Conservation (phyloP, 176 grass and related monocot genomes). For the Alopecurus myosuroides region DNA sequence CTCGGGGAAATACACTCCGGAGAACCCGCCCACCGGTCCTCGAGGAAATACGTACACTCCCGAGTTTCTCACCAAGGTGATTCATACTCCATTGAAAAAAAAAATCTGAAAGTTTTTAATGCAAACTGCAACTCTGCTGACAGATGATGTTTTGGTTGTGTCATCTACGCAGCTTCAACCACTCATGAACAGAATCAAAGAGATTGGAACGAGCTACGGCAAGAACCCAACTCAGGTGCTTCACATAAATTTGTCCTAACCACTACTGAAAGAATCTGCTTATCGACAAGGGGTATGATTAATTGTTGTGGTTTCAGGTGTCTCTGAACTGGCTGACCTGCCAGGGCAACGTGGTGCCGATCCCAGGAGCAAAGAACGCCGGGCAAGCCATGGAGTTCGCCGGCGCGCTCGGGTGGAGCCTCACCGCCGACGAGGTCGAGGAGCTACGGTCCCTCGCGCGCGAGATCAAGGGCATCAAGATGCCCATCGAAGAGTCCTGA, state of each 20-base stretch:
- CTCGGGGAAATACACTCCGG: constrained; percentile 41
- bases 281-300: background rate
- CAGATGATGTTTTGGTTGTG: background rate
- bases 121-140: background rate
- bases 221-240: constrained; percentile 86
- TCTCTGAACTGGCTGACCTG: constrained; percentile 85
- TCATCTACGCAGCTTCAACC: constrained; percentile 64
- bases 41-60: constrained; percentile 37
- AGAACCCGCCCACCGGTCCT: constrained; percentile 37
- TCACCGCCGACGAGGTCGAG: constrained; percentile 45
- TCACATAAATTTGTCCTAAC: background rate
- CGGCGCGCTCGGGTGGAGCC: constrained; percentile 50
- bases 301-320: constrained; percentile 39
- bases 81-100: background rate
- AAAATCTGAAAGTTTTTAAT: background rate
- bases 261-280: background rate
- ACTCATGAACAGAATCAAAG: constrained; percentile 72
- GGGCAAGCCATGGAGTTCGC: constrained; percentile 62
- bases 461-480: constrained; percentile 44
- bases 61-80: constrained; percentile 38
- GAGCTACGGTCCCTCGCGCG: constrained; percentile 46
- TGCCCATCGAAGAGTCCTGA: constrained; percentile 68
- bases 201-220: constrained; percentile 72
- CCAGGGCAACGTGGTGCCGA: constrained; percentile 88
- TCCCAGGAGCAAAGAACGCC: constrained; percentile 85